phyloP scores from a whole-genome alignment of 2,329 filamentous ascomycete species.

The Penicillium oxalicum region DNA sequence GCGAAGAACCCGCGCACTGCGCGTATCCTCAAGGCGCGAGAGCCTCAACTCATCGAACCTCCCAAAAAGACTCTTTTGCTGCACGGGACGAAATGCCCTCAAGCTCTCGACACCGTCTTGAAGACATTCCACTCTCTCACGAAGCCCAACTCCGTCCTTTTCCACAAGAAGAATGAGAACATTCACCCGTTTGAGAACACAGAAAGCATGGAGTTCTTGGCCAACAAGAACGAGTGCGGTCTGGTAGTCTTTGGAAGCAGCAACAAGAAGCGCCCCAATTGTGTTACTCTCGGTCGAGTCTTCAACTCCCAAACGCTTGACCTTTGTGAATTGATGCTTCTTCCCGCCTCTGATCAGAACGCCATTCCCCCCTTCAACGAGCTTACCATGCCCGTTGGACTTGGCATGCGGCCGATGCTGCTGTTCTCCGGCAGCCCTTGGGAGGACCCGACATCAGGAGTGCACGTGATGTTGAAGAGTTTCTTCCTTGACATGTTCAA shows the following conservation, averaged over 20 bases:
- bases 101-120: constrained; percentile 74
- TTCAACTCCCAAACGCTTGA: constrained; percentile 86
- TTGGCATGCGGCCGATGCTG: constrained; percentile 83
- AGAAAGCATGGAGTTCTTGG: constrained; percentile 86
- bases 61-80: constrained; percentile 86
- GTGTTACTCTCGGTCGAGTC: constrained; percentile 72
- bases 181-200: constrained; percentile 92
- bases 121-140: constrained; percentile 81
- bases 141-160: constrained; percentile 77
- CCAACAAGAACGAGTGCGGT: constrained; percentile 89
- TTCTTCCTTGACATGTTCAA: constrained; percentile 88
- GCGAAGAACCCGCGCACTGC: constrained; percentile 83
- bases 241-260: constrained; percentile 77
- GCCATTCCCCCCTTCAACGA: constrained; percentile 40
- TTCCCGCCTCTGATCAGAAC: constrained; percentile 56
- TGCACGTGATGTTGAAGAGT: constrained; percentile 80
- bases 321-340: constrained; percentile 85
- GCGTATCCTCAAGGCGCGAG: constrained; percentile 87
- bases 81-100: constrained; percentile 76
- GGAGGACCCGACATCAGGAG: constrained; percentile 70
- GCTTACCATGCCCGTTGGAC: constrained; percentile 58
- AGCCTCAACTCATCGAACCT: constrained; percentile 83
- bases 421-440: constrained; percentile 86
- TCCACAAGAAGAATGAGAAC: constrained; percentile 88
- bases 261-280: constrained; percentile 93